Percentiles rank a stretch among this genome's conserved stretches.
phyloP scores from a whole-genome alignment of 371 early-diverging fungal genomes.

The Polyrhizophydium stewartii region DNA sequence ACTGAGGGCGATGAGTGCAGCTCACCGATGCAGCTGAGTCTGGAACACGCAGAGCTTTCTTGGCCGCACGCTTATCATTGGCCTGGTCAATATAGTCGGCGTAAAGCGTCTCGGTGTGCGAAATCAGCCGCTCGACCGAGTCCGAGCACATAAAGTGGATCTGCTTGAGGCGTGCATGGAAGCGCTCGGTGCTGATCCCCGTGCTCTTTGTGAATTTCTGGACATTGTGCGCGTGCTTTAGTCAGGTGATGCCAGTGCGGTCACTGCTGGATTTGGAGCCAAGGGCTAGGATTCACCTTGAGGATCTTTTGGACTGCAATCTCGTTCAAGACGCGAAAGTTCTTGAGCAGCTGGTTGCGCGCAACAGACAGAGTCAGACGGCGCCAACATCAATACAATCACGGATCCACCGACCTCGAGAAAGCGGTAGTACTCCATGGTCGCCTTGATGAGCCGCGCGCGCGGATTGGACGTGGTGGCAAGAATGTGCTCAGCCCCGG shows the following conservation, averaged over 20 bases:
- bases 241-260: too few species aligned
- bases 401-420: constrained; percentile 10
- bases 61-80: constrained; percentile 2
- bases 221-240: neutral
- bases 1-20: too few species aligned
- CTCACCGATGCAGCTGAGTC: neutral
- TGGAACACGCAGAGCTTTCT: neutral
- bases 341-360: constrained; percentile 18
- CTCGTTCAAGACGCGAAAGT: constrained; percentile 27
- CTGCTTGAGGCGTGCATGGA: constrained; percentile 5
- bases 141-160: constrained; percentile 8
- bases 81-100: constrained; percentile 6
- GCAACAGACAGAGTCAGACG: too few species aligned
- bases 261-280: neutral
- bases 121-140: constrained; percentile 8
- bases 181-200: constrained; percentile 4
- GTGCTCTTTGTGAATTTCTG: constrained; percentile 4
- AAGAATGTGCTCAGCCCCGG: constrained; percentile 9
- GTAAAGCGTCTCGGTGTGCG: constrained; percentile 12
- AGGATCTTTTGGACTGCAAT: constrained; percentile 25
- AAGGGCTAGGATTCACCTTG: constrained; percentile 7
- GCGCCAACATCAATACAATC: too few species aligned
- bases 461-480: constrained; percentile 13
- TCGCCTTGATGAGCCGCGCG: constrained; percentile 14
- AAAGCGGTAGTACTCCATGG: constrained; percentile 18